Evolutionary conservation across 805 yeast species (phyloP).

Genomic region (Ogataea populi-albae): DNA sequence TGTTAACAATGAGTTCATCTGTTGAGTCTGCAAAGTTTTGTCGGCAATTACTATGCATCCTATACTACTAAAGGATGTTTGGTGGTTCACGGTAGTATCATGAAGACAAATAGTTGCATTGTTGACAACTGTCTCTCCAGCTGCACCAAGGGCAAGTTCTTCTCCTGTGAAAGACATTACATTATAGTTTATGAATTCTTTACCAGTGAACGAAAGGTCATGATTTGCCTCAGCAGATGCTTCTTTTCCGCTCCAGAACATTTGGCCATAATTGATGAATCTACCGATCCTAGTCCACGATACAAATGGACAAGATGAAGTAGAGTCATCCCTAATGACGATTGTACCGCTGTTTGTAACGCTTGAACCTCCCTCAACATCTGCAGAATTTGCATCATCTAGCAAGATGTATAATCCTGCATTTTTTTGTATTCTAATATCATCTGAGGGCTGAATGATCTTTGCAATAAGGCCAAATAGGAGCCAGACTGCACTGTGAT

Average conservation of each 20-base stretch:
- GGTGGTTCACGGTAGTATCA: background rate
- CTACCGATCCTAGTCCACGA: background rate
- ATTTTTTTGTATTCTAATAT: background rate
- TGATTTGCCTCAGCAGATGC: slow-evolving; percentile 1
- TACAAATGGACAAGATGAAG: background rate
- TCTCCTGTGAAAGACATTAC: slow-evolving; percentile 1
- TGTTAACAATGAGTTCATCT: background rate
- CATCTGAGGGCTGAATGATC: background rate
- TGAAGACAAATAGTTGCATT: slow-evolving; percentile 1
- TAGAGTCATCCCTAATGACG: slow-evolving; percentile 1
- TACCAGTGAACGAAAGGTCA: background rate
- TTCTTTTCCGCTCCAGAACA: background rate
- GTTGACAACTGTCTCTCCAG: background rate
- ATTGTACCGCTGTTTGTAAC: background rate
- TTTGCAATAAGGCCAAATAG: background rate
- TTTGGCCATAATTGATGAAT: background rate
- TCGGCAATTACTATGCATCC: slow-evolving; percentile 1
- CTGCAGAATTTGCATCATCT: background rate
- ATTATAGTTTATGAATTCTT: background rate
- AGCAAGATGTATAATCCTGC: background rate
- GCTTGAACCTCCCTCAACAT: background rate
- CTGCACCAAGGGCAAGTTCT: background rate
- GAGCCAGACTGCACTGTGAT: slow-evolving; percentile 1
- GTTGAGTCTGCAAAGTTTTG: background rate
- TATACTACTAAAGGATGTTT: background rate